Evolutionary conservation across 805 yeast species (phyloP), one percentile per base, ranked within the genome.

Genomic region (Diddensiella caesifluorescens): DNA sequence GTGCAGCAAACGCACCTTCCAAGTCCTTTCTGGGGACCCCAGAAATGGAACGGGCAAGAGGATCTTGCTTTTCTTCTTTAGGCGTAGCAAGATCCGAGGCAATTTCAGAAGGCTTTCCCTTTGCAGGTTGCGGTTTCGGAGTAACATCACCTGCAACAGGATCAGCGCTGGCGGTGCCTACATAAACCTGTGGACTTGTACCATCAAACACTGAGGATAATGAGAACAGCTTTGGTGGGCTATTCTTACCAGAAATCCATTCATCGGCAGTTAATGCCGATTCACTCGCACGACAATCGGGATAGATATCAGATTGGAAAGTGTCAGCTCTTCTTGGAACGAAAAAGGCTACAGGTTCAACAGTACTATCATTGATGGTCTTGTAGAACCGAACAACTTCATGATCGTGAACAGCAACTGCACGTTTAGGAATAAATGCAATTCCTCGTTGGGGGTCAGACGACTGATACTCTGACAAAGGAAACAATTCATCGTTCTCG

Each of bases 361-460:
- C 77, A 21, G 75, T 65, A 40, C 75, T 71, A 64, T 92, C 97
- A 52, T 81, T 82, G 22, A 86, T 84, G n/a, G 95, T 80, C 68
- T 92, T 92, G 70, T 73, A 92, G 33, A 83, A 77, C 55, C 77
- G 79, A 44, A 86, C 71, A 31, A 92, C 78, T 64, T 92, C 98
- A 60, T 86, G 89, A 28, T 85, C 92, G 48, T 76, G 75, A 28
- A 87, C 74, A 53, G 81, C 80, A 6, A 89, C 89, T 13, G 76
- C 71, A 51, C 85, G 71, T 60, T 87, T 87, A 41, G 98, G 97
- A 9, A 90, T 77, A 37, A 83, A 74, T 0, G 96, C 94, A 59
- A 90, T 80, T 1, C 99, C 99, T 63, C 98, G 83, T 70, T 92
- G 98, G 2, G 98, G 92, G 25, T 86, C 94, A 2, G 79, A 75